phyloP scores from a whole-genome alignment of 1,284 basidiomycete genomes.

The Peniophora sp. region DNA sequence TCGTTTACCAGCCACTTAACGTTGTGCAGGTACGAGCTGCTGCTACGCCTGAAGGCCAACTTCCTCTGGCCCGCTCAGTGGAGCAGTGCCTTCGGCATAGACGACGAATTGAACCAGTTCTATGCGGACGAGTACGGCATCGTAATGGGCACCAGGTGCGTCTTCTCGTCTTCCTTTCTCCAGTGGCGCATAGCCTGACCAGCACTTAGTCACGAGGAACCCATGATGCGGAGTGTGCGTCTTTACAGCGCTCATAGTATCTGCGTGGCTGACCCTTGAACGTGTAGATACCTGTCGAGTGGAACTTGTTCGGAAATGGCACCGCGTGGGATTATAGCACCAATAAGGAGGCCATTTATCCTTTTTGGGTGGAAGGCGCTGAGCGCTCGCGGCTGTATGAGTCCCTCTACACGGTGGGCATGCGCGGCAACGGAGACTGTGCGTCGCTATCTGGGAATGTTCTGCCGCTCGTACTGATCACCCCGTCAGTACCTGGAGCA shows the following conservation, averaged over 20 bases:
- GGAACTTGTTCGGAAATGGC: slow-evolving; percentile 44
- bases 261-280: no score
- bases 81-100: slow-evolving; percentile 55
- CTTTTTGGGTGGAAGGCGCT: slow-evolving; percentile 53
- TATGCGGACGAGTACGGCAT: slow-evolving; percentile 63
- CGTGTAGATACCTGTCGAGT: slow-evolving; percentile 43
- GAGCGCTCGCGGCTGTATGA: slow-evolving; percentile 50
- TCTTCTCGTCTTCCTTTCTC: background rate
- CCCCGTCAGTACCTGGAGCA: slow-evolving; percentile 44
- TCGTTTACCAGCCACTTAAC: background rate
- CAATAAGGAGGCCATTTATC: slow-evolving; percentile 45
- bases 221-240: slow-evolving; percentile 46
- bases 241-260: no score
- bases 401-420: slow-evolving; percentile 55
- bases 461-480: background rate
- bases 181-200: slow-evolving; percentile 1
- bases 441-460: background rate
- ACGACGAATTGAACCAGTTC: slow-evolving; percentile 57
- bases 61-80: slow-evolving; percentile 49
- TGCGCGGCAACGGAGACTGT: slow-evolving; percentile 54
- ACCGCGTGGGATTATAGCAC: slow-evolving; percentile 49
- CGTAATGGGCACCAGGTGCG: slow-evolving; percentile 57
- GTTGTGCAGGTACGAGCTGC: slow-evolving; percentile 47
- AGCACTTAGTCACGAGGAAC: slow-evolving; percentile 46
- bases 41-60: slow-evolving; percentile 64